A percentile compares a stretch with the other conserved stretches of the same genome.
Evolutionary conservation across 257 asterid genomes (phyloP).

Genomic region (Petunia secreta): DNA sequence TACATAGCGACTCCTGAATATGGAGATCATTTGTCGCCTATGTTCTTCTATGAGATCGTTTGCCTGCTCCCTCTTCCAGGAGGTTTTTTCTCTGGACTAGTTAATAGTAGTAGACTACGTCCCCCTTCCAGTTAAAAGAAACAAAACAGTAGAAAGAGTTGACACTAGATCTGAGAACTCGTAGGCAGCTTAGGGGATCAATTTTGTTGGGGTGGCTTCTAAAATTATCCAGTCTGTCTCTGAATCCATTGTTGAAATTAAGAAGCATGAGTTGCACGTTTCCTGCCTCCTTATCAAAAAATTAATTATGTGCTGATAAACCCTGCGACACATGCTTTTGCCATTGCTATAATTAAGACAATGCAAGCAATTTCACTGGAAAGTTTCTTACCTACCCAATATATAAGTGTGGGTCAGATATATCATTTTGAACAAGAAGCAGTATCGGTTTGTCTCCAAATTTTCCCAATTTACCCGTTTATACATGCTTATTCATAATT

Average conservation of each 20-base stretch:
- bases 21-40: background rate
- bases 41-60: conserved; percentile 14
- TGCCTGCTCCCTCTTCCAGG: background rate
- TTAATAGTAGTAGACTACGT: background rate
- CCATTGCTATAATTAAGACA: conserved; percentile 6
- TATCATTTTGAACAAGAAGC: conserved; percentile 14
- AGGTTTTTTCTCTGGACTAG: background rate
- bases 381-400: background rate
- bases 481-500: background rate
- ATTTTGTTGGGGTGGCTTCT: conserved; percentile 9
- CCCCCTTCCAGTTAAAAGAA: background rate
- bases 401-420: background rate
- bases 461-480: background rate
- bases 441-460: background rate
- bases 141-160: background rate
- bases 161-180: background rate
- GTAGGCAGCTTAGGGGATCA: background rate
- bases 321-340: background rate
- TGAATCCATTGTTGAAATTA: conserved; percentile 11
- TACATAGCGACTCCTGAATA: background rate
- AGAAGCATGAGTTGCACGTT: background rate
- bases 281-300: background rate
- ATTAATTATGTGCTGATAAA: conserved; percentile 2
- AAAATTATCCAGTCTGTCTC: background rate
- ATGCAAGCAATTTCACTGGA: background rate